These are phyloP conservation scores for Borealophlyctis nickersoniae DNA, from an alignment of 192 early-diverging fungal genomes.

Conservation along the genomic window DNA sequence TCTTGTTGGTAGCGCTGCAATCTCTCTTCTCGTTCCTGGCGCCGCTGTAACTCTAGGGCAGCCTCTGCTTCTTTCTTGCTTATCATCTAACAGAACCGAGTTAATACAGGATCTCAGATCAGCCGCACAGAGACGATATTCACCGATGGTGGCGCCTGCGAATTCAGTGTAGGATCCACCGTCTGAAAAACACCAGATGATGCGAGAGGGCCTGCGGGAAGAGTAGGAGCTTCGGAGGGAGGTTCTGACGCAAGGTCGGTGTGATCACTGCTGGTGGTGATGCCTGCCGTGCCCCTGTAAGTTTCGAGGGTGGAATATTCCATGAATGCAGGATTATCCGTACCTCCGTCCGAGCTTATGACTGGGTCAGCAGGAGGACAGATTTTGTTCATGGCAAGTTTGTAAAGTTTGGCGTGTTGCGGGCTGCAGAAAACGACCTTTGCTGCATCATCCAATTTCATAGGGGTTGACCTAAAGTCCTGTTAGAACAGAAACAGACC, in stretches of 20 bases:
- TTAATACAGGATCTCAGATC: too few species aligned
- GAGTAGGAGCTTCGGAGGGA: neutral
- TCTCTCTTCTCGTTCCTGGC: conserved; percentile 5
- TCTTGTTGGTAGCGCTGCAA: neutral
- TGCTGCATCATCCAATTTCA: too few species aligned
- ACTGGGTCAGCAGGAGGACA: neutral
- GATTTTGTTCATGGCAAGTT: neutral
- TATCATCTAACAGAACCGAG: too few species aligned
- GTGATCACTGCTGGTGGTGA: neutral
- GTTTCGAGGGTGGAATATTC: too few species aligned
- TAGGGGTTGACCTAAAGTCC: too few species aligned
- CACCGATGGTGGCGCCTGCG: neutral
- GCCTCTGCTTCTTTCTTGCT: conserved; percentile 2
- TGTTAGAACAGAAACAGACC: too few species aligned
- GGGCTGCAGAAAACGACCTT: too few species aligned
- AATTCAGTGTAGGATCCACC: neutral
- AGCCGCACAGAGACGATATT: neutral
- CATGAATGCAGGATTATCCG: neutral
- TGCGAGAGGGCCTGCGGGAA: neutral
- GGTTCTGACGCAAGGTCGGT: neutral
- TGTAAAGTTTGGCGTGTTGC: too few species aligned
- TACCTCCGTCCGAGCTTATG: neutral
- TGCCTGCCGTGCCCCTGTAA: neutral
- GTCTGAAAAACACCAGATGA: neutral
- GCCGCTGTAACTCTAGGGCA: neutral